A percentile compares a stretch with the other conserved stretches of the same genome.
phyloP scores from a whole-genome alignment of 257 asterid genomes.

The Plantago ovata region DNA sequence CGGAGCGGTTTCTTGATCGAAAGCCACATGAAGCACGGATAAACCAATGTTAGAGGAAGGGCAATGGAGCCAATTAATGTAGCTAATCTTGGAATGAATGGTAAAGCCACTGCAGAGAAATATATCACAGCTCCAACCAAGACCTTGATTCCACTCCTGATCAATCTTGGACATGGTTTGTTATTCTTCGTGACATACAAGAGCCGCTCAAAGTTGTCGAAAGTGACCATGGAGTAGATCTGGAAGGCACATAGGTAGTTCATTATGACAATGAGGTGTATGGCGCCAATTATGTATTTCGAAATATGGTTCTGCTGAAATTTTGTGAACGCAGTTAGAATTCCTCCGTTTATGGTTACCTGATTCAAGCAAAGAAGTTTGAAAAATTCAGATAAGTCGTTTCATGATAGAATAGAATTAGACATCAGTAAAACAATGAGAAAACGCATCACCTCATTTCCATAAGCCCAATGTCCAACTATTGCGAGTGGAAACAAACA shows the following conservation, averaged over 20 bases:
- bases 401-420: too few relatives aligned
- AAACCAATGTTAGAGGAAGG: conserved; percentile 45
- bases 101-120: conserved; percentile 49
- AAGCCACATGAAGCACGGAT: conserved; percentile 78
- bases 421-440: too few relatives aligned
- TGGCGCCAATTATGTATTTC: conserved; percentile 27
- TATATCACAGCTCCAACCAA: conserved; percentile 53
- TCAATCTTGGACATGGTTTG: conserved; percentile 48
- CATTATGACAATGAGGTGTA: conserved; percentile 31
- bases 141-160: conserved; percentile 37
- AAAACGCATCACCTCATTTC: conserved; percentile 17
- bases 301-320: conserved; percentile 32
- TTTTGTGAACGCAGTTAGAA: conserved; percentile 30
- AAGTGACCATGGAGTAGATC: conserved; percentile 54
- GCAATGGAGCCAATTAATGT: conserved; percentile 45
- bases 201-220: conserved; percentile 58
- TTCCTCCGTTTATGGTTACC: conserved; percentile 31
- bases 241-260: conserved; percentile 55
- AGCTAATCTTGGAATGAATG: conserved; percentile 52
- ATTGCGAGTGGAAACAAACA: conserved; percentile 56
- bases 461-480: conserved; percentile 60
- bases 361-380: not conserved
- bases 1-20: conserved; percentile 41
- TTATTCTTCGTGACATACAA: conserved; percentile 35
- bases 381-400: not conserved